Evolutionary conservation across 768 basidiomycete species (phyloP).

Genomic region (Butyriboletus loyo): DNA sequence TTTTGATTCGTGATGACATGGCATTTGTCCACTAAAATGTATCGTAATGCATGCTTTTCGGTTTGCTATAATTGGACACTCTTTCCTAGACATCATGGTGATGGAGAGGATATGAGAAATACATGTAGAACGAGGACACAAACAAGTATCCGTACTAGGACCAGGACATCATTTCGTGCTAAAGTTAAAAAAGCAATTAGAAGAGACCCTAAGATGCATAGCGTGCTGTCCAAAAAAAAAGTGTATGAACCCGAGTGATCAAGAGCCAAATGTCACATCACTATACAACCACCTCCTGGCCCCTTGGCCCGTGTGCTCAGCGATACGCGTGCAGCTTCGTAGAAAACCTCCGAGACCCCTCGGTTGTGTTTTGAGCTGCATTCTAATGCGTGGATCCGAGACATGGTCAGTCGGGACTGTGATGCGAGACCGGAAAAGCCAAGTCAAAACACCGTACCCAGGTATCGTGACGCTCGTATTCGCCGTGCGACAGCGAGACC

Average conservation of each 20-base stretch:
- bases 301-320: constrained; percentile 72
- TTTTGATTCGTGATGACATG: constrained; percentile 26
- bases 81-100: neutral
- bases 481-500: constrained; percentile 84
- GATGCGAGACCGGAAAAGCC: neutral
- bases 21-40: constrained; percentile 15
- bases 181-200: constrained; percentile 18
- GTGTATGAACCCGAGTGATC: neutral
- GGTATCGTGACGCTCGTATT: constrained; percentile 90
- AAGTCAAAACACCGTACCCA: constrained; percentile 54
- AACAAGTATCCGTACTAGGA: neutral
- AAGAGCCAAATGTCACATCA: constrained; percentile 46
- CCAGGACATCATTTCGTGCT: neutral
- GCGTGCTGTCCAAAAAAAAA: constrained; percentile 1
- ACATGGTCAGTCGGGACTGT: neutral
- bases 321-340: constrained; percentile 86
- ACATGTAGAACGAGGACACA: constrained; percentile 3
- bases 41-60: constrained; percentile 26
- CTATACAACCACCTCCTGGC: constrained; percentile 51
- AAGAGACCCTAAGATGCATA: constrained; percentile 18
- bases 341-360: constrained; percentile 90
- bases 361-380: constrained; percentile 97
- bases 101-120: constrained; percentile 12
- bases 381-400: constrained; percentile 46
- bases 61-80: constrained; percentile 28